phyloP scores from a whole-genome alignment of 345 rosid species.

The Psidium guajava region DNA sequence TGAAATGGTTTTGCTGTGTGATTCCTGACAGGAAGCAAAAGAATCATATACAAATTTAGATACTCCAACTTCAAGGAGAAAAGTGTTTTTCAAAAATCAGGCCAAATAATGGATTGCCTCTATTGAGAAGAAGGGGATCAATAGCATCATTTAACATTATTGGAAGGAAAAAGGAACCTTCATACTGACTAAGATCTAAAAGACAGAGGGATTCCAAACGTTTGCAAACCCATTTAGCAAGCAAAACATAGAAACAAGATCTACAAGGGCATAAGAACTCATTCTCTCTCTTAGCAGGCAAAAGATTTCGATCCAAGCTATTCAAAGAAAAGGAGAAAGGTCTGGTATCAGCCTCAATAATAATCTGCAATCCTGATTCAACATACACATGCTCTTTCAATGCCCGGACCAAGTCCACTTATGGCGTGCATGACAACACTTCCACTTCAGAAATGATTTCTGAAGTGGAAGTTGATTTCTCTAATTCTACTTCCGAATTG shows the following conservation, averaged over 20 bases:
- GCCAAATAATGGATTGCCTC: neutral
- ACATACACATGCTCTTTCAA: neutral
- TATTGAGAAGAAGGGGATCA: neutral
- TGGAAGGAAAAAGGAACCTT: neutral
- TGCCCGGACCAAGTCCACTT: neutral
- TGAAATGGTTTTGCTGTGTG: constrained; percentile 53
- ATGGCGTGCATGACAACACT: too few species aligned
- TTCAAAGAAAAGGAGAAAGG: neutral
- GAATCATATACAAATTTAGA: neutral
- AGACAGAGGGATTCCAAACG: neutral
- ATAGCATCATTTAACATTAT: neutral
- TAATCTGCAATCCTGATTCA: neutral
- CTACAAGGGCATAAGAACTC: neutral
- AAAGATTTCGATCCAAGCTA: neutral
- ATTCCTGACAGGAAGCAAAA: constrained; percentile 44
- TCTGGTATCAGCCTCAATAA: neutral
- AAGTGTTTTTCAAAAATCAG: neutral
- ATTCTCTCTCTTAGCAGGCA: neutral
- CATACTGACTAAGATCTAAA: neutral
- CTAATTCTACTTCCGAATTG: too few species aligned
- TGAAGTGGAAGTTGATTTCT: too few species aligned
- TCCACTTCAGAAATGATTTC: too few species aligned
- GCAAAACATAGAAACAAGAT: neutral
- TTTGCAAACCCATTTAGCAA: neutral
- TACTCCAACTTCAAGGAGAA: neutral